phyloP scores from a whole-genome alignment of 495 filamentous ascomycete species.

The Penicillium parvum region DNA sequence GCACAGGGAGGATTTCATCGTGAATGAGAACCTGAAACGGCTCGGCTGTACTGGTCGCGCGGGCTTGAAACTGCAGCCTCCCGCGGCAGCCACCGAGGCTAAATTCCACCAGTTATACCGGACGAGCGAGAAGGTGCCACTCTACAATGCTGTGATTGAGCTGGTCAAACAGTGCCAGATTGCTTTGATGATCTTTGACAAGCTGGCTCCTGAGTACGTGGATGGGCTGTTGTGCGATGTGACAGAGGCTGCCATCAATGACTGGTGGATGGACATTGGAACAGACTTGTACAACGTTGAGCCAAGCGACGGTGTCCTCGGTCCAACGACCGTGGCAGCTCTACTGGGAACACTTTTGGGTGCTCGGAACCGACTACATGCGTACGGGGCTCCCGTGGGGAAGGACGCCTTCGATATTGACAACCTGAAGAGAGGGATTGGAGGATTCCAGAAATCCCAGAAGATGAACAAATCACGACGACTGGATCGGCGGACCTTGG shows the following conservation, averaged over 20 bases:
- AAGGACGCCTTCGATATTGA: conserved; percentile 92
- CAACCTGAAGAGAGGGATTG: conserved; percentile 75
- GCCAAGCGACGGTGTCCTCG: conserved; percentile 85
- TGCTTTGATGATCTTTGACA: conserved; percentile 83
- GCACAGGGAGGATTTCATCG: conserved; percentile 81
- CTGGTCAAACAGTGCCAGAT: conserved; percentile 90
- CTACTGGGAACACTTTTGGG: conserved; percentile 85
- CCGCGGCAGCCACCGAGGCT: conserved; percentile 73
- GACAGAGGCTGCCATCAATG: conserved; percentile 82
- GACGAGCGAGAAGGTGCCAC: conserved; percentile 71
- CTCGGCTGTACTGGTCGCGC: conserved; percentile 88
- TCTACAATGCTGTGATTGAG: conserved; percentile 76
- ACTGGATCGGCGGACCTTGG: conserved; percentile 77
- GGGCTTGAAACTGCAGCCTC: conserved; percentile 71
- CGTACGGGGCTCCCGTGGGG: conserved; percentile 73
- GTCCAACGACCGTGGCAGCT: conserved; percentile 87
- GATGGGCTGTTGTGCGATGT: conserved; percentile 91
- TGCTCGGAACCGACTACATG: conserved; percentile 79
- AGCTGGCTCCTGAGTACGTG: conserved; percentile 80
- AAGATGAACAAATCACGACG: conserved; percentile 72
- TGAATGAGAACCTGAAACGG: conserved; percentile 92
- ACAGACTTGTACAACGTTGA: conserved; percentile 86
- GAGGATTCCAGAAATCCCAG: conserved; percentile 82
- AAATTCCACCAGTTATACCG: conserved; percentile 92
- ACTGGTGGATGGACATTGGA: conserved; percentile 97